phyloP scores from a whole-genome alignment of 1,284 basidiomycete genomes.

The Tylopilus sp. region DNA sequence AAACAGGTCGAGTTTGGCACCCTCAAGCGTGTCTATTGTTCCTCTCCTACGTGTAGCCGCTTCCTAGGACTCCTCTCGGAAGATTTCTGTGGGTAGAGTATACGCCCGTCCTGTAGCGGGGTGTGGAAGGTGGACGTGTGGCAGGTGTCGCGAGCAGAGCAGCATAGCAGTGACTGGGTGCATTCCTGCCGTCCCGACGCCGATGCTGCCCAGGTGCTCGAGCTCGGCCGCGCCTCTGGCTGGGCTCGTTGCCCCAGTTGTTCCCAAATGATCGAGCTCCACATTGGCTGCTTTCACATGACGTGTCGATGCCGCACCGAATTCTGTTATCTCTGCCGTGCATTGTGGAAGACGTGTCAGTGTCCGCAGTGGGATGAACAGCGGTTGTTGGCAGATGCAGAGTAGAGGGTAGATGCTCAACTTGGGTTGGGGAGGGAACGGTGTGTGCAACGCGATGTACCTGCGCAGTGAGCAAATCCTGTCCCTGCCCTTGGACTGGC shows the following conservation, averaged over 20 bases:
- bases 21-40: constrained; percentile 53
- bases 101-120: constrained; percentile 34
- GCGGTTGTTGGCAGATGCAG: constrained; percentile 43
- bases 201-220: constrained; percentile 41
- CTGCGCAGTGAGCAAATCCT: constrained; percentile 9
- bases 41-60: constrained; percentile 47
- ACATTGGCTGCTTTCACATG: constrained; percentile 55
- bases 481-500: constrained; percentile 10
- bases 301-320: constrained; percentile 54
- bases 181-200: constrained; percentile 42
- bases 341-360: constrained; percentile 50
- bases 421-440: constrained; percentile 16
- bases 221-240: constrained; percentile 43
- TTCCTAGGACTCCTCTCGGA: constrained; percentile 50
- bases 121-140: constrained; percentile 46
- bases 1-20: constrained; percentile 49
- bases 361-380: constrained; percentile 54
- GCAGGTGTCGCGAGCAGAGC: constrained; percentile 46
- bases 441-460: constrained; percentile 24
- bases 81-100: constrained; percentile 17
- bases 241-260: constrained; percentile 56
- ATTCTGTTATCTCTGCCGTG: constrained; percentile 54
- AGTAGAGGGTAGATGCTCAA: constrained; percentile 42
- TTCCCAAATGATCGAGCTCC: constrained; percentile 51
- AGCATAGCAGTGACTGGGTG: constrained; percentile 25